phyloP scores from a whole-genome alignment of 495 filamentous ascomycete genomes.

The Elasticomyces elasticus region DNA sequence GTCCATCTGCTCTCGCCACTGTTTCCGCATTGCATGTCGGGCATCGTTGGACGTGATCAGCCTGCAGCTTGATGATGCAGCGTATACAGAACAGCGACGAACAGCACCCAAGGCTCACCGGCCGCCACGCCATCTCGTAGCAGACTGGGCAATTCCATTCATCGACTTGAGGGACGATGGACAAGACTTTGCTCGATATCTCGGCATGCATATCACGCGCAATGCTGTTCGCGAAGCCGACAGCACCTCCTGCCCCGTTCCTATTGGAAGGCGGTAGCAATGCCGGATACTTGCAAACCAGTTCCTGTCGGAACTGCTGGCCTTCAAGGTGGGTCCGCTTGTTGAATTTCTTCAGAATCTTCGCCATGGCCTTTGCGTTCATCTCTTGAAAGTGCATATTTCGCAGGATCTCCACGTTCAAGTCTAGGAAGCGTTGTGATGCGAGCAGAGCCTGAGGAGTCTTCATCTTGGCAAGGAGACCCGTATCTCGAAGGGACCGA shows the following conservation, averaged over 20 bases:
- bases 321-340: conserved; percentile 60
- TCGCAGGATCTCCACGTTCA: conserved; percentile 55
- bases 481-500: conserved; percentile 30
- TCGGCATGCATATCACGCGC: conserved; percentile 58
- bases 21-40: conserved; percentile 57
- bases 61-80: conserved; percentile 62
- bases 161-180: conserved; percentile 57
- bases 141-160: conserved; percentile 71
- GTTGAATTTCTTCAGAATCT: conserved; percentile 80
- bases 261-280: conserved; percentile 5
- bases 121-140: conserved; percentile 54
- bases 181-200: conserved; percentile 52
- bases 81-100: conserved; percentile 61
- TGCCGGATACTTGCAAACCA: conserved; percentile 14
- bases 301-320: conserved; percentile 8
- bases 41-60: conserved; percentile 46
- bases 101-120: conserved; percentile 52
- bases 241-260: not conserved
- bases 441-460: conserved; percentile 45
- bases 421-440: conserved; percentile 49
- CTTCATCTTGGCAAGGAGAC: conserved; percentile 47
- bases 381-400: conserved; percentile 65
- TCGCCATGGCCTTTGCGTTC: conserved; percentile 56
- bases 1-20: conserved; percentile 48
- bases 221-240: conserved; percentile 45